Conservation (phyloP, 2,329 filamentous ascomycete genomes). For the Coniochaeta ligniaria region DNA sequence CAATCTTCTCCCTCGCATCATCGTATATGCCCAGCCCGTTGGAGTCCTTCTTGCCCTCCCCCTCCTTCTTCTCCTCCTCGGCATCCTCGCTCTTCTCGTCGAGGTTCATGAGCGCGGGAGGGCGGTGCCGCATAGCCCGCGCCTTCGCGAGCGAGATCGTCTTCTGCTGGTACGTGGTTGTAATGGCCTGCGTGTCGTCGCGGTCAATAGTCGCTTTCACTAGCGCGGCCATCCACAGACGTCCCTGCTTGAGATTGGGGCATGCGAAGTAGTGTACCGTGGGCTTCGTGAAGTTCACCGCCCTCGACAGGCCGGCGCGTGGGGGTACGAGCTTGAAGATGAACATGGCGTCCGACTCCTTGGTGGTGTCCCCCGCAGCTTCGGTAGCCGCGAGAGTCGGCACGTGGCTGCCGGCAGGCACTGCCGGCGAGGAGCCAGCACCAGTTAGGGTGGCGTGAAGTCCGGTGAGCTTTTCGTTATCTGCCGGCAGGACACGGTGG, state of each 20-base stretch:
- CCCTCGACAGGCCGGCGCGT: slow-evolving; percentile 75
- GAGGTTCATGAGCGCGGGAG: slow-evolving; percentile 76
- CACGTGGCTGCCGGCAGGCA: slow-evolving; percentile 38
- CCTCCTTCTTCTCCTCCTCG: slow-evolving; percentile 8
- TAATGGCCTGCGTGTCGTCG: slow-evolving; percentile 71
- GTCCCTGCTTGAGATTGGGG: slow-evolving; percentile 78
- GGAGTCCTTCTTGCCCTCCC: slow-evolving; percentile 7
- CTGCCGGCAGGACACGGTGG: slow-evolving; percentile 90
- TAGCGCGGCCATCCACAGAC: slow-evolving; percentile 95
- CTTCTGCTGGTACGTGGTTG: slow-evolving; percentile 92
- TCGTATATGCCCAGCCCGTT: slow-evolving; percentile 17
- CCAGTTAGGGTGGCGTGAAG: slow-evolving; percentile 89
- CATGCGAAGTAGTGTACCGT: slow-evolving; percentile 97
- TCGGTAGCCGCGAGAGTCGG: slow-evolving; percentile 35
- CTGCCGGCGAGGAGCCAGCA: slow-evolving; percentile 62
- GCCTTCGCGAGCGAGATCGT: slow-evolving; percentile 91
- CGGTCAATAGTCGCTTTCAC: slow-evolving; percentile 99
- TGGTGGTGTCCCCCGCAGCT: slow-evolving; percentile 37
- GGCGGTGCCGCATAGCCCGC: slow-evolving; percentile 77
- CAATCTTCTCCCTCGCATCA: slow-evolving; percentile 20
- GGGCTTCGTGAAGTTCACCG: slow-evolving; percentile 95
- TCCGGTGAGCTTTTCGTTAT: slow-evolving; percentile 83
- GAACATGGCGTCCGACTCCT: slow-evolving; percentile 63
- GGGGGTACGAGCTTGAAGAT: slow-evolving; percentile 98
- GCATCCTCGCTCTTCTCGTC: slow-evolving; percentile 30